Base-by-base conservation (phyloP, 805 yeast species). In the Candida pseudoglaebosa region DNA sequence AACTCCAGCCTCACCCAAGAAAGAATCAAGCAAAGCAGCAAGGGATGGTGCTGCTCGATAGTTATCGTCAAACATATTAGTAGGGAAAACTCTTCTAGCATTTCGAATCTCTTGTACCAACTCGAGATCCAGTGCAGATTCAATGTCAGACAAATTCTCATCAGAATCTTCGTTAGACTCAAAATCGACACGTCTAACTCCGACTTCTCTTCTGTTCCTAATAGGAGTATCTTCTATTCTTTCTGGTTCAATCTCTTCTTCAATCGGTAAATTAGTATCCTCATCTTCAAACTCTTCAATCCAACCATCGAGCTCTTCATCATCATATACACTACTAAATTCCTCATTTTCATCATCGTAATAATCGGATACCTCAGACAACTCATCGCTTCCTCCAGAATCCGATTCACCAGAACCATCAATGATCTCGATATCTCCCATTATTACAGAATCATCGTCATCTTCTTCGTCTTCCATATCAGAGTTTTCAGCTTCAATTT, bases 271-370 rank as follows among this genome's bases (percentile, higher is more conserved):
- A 28, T 18, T 26, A 19, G 29, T 49, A 9, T 53, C 58, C 19
- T 44, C 55, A 24, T 55, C 65, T 21, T 57, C 65, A 40, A 67
- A 60, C 24, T 60, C 67, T 39, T 62, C 68, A 30, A 65, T 54
- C 71, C 71, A 66, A 3, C 62, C 65, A 40, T 65, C 70, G 12
- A 65, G 50, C 33, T 62, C 70, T 14, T 53, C 68, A 24, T 60
- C 66, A 28, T 61, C 64, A 37, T 60, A 62, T 17, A 56, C 65
- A 38, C 63, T 59, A 34, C 45, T 48, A 18, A 50, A 59, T 15
- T 50, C 61, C 13, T 54, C 65, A 2, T 53, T 61, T 5, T 43
- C 54, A 4, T 45, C 62, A 31, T 60, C 61, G 32, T 43, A 49
- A 28, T 47, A 53, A 4, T 51, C 57, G 4, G 50, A 44, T 32